Percentiles rank a stretch among this genome's conserved stretches.
Conservation (phyloP, 2,329 filamentous ascomycete genomes). For the Monosporascus sp. region DNA sequence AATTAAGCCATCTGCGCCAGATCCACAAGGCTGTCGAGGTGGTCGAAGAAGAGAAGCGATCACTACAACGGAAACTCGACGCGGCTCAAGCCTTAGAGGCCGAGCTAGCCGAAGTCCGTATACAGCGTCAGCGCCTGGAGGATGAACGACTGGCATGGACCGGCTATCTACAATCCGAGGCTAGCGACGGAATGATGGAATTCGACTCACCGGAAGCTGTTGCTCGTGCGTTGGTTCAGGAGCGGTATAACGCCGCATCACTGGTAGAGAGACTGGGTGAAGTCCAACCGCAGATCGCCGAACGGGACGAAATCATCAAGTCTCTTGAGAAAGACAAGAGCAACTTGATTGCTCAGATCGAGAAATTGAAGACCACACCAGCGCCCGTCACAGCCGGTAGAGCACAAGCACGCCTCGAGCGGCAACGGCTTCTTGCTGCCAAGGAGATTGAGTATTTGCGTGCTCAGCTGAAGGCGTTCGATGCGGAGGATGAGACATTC, state of each 20-base stretch:
- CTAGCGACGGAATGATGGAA: conserved; percentile 56
- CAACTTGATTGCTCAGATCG: conserved; percentile 61
- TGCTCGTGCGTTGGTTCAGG: conserved; percentile 76
- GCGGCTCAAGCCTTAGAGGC: conserved; percentile 67
- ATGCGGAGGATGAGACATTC: conserved; percentile 83
- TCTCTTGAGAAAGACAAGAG: conserved; percentile 65
- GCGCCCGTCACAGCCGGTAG: conserved; percentile 54
- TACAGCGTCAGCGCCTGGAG: conserved; percentile 81
- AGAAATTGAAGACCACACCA: conserved; percentile 56
- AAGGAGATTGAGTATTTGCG: conserved; percentile 95
- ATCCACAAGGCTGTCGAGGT: conserved; percentile 84
- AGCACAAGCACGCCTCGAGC: conserved; percentile 69
- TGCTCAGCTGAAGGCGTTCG: conserved; percentile 83
- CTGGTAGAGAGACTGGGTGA: conserved; percentile 77
- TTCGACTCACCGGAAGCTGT: conserved; percentile 87
- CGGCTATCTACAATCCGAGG: conserved; percentile 69
- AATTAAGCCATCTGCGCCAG: conserved; percentile 77
- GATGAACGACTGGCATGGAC: conserved; percentile 86
- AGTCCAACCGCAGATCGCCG: conserved; percentile 70
- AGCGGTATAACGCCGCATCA: conserved; percentile 72
- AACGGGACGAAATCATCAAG: conserved; percentile 72
- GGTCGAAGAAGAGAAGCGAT: conserved; percentile 90
- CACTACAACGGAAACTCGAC: conserved; percentile 71
- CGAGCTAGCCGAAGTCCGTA: conserved; percentile 71
- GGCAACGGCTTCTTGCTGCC: conserved; percentile 76